Conservation (phyloP, 345 rosid genomes). For the Ceriops zippeliana region DNA sequence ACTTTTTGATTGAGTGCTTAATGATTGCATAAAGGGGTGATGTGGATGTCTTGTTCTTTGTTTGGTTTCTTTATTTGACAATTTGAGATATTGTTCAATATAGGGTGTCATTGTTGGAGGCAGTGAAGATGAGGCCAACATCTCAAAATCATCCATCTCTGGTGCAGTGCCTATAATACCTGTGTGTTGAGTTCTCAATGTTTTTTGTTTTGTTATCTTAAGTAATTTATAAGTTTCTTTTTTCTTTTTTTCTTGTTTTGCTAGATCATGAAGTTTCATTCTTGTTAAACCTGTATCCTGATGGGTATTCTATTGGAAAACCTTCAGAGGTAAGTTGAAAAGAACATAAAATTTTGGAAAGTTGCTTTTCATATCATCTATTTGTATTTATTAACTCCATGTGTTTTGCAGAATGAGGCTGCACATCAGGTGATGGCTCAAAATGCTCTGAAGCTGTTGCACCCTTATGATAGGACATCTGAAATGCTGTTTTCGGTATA, state of each 20-base stretch:
- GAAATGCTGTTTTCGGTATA: constrained; percentile 78
- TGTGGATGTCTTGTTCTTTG: not conserved
- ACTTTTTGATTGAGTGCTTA: not conserved
- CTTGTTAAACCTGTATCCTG: constrained; percentile 60
- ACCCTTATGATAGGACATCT: constrained; percentile 84
- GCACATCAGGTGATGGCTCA: constrained; percentile 42
- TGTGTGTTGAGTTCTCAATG: constrained; percentile 33
- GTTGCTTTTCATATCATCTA: constrained; percentile 3
- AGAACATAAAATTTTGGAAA: constrained; percentile 7
- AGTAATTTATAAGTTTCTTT: constrained; percentile 7
- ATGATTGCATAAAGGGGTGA: not conserved
- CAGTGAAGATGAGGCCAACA: constrained; percentile 26
- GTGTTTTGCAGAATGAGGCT: constrained; percentile 42
- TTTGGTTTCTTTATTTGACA: not conserved
- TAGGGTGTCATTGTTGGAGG: constrained; percentile 40
- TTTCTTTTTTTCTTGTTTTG: constrained; percentile 15
- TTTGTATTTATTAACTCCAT: constrained; percentile 11
- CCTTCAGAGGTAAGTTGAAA: constrained; percentile 62
- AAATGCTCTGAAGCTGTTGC: constrained; percentile 61
- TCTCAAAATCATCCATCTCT: constrained; percentile 28
- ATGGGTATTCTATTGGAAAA: constrained; percentile 76
- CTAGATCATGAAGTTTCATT: constrained; percentile 79
- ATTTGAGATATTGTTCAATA: constrained; percentile 24
- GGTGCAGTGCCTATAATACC: constrained; percentile 26
- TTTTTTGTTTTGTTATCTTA: constrained; percentile 16